Base-by-base conservation (phyloP, 2,329 filamentous ascomycete genomes). In the Rhynchosporium secalis region DNA sequence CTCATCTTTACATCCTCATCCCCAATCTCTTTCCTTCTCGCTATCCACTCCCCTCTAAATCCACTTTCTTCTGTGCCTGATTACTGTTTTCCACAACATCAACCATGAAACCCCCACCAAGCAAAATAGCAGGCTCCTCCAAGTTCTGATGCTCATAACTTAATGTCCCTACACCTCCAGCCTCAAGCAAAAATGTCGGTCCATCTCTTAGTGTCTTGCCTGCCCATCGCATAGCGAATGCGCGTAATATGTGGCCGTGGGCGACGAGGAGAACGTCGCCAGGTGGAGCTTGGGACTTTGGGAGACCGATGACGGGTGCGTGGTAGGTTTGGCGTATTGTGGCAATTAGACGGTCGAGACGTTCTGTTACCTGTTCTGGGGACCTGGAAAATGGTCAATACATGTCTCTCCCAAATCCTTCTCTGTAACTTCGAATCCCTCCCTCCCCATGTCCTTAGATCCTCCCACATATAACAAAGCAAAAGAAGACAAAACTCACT, bases 141-240 rank as follows among this genome's bases (percentile, higher is more conserved):
- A 95, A 83, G 68, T 76, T 91, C 70, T 90, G 82, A 75, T 95
- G 91, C 70, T 95, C 90, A 73, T 95, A 96, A 75, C 89, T 94
- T 69, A 96, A 74, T 2, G 89, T 90, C 0, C 90, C 91, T 1
- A 95, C 87, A 68, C 90, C 91, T n/a, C 91, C 91, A 5, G 91
- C 90, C 75, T 97, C 93, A n/a, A 97, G 78, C 65, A 96, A 80
- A 73, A 97, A 86, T 5, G 87, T 84, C 45, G 91, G 89, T 7
- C 89, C 72, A 66, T 92, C 87, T 60, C 85, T 83, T 62, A 97
- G 79, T 12, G 84, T 80, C 78, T 89, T 89, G 0, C 86, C 85
- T 0, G 87, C 83, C 93, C 93, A 97, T 38, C 92, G 83, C 80
- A 94, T 91, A 6, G 93, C 92, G 74, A 97, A 92, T 0, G 91